Evolutionary conservation across 2,329 filamentous ascomycete genomes (phyloP).

Genomic region (Massarina eburnea): DNA sequence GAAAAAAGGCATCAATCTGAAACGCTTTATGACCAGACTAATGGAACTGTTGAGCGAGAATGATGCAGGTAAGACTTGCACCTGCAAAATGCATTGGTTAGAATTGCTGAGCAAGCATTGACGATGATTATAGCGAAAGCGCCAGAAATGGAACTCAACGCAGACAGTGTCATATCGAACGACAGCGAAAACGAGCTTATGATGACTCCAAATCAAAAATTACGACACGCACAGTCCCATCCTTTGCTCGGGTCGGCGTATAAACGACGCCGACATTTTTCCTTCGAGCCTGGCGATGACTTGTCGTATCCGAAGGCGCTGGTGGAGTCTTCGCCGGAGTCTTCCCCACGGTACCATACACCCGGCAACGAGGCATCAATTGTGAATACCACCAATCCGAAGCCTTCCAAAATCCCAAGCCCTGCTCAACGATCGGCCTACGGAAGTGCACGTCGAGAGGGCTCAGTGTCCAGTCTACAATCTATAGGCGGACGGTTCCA

Average conservation of each 20-base stretch:
- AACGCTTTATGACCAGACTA: conserved; percentile 36
- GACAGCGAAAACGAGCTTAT: neutral
- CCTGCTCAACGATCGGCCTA: conserved; percentile 37
- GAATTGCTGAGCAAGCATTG: no score
- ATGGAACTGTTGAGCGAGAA: conserved; percentile 40
- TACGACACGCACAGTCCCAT: conserved; percentile 19
- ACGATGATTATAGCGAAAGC: no score
- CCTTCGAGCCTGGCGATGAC: conserved; percentile 49
- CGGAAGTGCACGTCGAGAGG: conserved; percentile 41
- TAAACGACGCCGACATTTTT: conserved; percentile 42
- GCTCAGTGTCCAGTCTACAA: conserved; percentile 42
- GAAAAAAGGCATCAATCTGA: conserved; percentile 36
- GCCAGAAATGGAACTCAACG: neutral
- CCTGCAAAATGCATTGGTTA: no score
- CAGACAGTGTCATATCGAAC: neutral
- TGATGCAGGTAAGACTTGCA: no score
- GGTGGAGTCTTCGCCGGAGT: conserved; percentile 5
- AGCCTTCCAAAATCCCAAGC: conserved; percentile 47
- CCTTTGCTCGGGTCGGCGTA: conserved; percentile 20
- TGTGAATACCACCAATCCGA: conserved; percentile 15
- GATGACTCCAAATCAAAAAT: conserved; percentile 2
- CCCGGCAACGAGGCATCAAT: neutral
- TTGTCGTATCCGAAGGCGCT: neutral
- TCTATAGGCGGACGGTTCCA: conserved; percentile 23
- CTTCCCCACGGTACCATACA: neutral